Evolutionary conservation across 257 asterid genomes (phyloP).

Genomic region (Verbascum thapsus): DNA sequence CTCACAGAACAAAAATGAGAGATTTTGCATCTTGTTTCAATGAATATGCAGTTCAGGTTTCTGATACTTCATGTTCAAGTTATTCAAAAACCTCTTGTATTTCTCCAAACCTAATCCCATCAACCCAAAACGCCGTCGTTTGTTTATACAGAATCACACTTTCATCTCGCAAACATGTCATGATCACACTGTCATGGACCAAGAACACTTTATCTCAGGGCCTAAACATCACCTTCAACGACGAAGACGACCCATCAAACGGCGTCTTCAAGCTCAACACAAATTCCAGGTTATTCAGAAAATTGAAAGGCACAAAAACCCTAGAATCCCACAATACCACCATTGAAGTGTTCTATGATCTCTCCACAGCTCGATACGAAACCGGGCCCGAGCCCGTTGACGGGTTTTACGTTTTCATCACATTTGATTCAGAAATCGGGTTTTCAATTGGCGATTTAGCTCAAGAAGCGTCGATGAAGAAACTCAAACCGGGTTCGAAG

Average conservation of each 20-base stretch:
- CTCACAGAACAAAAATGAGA: slow-evolving; percentile 48
- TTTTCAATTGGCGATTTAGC: slow-evolving; percentile 56
- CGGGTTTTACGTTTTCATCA: slow-evolving; percentile 53
- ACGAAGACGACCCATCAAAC: slow-evolving; percentile 45
- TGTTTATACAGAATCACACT: slow-evolving; percentile 52
- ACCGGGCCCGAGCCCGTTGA: slow-evolving; percentile 75
- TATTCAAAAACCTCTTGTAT: slow-evolving; percentile 55
- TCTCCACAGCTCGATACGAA: slow-evolving; percentile 66
- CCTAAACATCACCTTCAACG: slow-evolving; percentile 50
- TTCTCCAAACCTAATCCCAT: slow-evolving; percentile 47
- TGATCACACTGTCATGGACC: slow-evolving; percentile 67
- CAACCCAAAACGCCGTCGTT: slow-evolving; percentile 58
- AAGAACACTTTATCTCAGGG: slow-evolving; percentile 45
- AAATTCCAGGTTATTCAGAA: slow-evolving; percentile 59
- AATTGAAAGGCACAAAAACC: slow-evolving; percentile 56
- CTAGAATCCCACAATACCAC: slow-evolving; percentile 37
- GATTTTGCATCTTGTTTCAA: slow-evolving; percentile 65
- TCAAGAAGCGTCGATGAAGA: slow-evolving; percentile 40
- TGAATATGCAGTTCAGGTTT: slow-evolving; percentile 68
- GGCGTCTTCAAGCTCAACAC: slow-evolving; percentile 60
- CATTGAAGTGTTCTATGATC: slow-evolving; percentile 69
- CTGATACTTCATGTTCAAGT: slow-evolving; percentile 67
- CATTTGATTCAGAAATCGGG: slow-evolving; percentile 58
- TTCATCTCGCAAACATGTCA: slow-evolving; percentile 44
- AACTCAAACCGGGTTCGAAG: slow-evolving; percentile 34